These are phyloP conservation scores for Trametes villosa DNA, from an alignment of 768 basidiomycete genomes.

Conservation along the genomic window DNA sequence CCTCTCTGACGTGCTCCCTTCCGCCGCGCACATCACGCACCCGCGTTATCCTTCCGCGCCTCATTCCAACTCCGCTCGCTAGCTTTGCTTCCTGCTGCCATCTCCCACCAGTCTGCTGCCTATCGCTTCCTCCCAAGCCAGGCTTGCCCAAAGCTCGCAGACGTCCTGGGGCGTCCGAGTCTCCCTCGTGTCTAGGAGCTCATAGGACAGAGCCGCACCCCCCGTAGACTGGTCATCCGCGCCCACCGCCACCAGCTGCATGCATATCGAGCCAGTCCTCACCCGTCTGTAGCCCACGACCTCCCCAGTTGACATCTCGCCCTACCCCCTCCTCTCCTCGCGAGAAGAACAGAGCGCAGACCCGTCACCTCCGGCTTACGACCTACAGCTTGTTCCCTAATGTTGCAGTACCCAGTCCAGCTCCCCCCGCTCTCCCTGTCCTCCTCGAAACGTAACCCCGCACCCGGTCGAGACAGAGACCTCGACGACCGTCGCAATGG, in stretches of 20 bases:
- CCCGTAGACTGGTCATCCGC: constrained; percentile 20
- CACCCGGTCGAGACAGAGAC: constrained; percentile 24
- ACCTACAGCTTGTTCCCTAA: constrained; percentile 27
- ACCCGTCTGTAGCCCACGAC: constrained; percentile 25
- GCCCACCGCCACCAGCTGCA: constrained; percentile 33
- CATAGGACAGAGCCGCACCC: constrained; percentile 16
- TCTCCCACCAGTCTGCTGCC: constrained; percentile 30
- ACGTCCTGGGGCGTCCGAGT: constrained; percentile 31
- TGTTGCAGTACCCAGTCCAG: constrained; percentile 43
- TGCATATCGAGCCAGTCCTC: constrained; percentile 30
- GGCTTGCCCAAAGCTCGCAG: constrained; percentile 33
- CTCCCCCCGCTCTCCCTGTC: constrained; percentile 40
- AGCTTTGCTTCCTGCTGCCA: constrained; percentile 36
- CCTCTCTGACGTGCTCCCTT: constrained; percentile 7
- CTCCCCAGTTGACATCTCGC: constrained; percentile 28
- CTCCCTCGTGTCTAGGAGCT: constrained; percentile 24
- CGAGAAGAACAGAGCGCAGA: constrained; percentile 28
- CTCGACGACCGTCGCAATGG: constrained; percentile 27
- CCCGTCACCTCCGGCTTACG: constrained; percentile 22
- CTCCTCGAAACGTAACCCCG: constrained; percentile 35
- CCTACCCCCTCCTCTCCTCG: constrained; percentile 32
- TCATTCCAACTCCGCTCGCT: constrained; percentile 29
- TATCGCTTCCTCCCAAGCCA: constrained; percentile 34
- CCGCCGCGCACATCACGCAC: constrained; percentile 17
- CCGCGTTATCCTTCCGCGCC: constrained; percentile 27